Base-by-base conservation (phyloP, 176 grass and related monocot species). In the Luzula sylvatica region DNA sequence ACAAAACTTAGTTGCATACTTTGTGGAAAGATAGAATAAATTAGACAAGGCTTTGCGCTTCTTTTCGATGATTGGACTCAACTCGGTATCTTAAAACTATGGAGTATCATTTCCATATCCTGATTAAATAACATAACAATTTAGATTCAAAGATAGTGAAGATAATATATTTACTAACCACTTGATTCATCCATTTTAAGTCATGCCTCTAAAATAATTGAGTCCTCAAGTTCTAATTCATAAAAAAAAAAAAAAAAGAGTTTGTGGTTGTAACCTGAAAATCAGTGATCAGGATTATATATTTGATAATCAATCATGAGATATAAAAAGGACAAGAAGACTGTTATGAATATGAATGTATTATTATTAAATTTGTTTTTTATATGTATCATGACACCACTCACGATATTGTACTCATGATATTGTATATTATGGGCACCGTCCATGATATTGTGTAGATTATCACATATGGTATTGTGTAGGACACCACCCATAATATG, bases 1-100 rank as follows among this genome's bases (percentile, higher is more conserved):
- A 48, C 58, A 48, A 48, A 63, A 22, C 7, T 27, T 44, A 32
- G 58, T 30, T 61, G 41, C 58, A 61, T 61, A 39, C 23, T 46
- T 61, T 45, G 58, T 61, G 58, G 41, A 61, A 61, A 61, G 57
- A 46, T 8, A 46, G 40, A 11, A 43, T 21, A 58, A 19, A n/a
- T 35, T 9, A 61, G 21, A 61, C 30, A 4, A 35, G 9, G 30
- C 30, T 7, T 61, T 44, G 12, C 23, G 41, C 41, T 61, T 35
- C 30, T 35, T 61, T 61, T 42, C 7, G 2, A 15, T 61, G 58
- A 29, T 61, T 63, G 23, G 25, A 21, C 2, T 46, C 42, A 30
- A 8, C 40, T 48, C 28, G 13, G 58, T 47, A 43, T 8, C 5
- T 25, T 35, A 35, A 62, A 29, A 11, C 41, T 19, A 62, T 35